A percentile compares a stretch with the other conserved stretches of the same genome.
Evolutionary conservation across 352 stramenopile genomes (phyloP).

Genomic region (Globisporangium mamillatum): DNA sequence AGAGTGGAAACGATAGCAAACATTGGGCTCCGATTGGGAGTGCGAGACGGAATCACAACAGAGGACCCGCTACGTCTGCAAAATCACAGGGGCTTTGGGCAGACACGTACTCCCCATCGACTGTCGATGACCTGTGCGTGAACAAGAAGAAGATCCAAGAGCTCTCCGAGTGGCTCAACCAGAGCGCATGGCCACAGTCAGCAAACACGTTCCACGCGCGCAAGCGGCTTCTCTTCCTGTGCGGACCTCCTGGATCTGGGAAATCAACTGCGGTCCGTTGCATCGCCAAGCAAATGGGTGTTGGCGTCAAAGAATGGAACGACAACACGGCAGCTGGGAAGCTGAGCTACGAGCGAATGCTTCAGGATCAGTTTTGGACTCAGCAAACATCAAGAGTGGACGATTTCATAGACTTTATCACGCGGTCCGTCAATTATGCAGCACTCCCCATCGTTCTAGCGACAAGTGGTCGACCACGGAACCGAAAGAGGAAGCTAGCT

Average conservation of each 20-base stretch:
- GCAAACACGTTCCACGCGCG: constrained; percentile 14
- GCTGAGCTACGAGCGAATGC: constrained; percentile 48
- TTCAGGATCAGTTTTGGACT: constrained; percentile 48
- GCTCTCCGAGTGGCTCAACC: constrained; percentile 56
- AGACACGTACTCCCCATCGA: constrained; percentile 38
- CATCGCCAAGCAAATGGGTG: constrained; percentile 40
- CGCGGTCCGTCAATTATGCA: constrained; percentile 66
- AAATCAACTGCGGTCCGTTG: constrained; percentile 80
- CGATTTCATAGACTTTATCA: constrained; percentile 81
- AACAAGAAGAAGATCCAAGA: constrained; percentile 84
- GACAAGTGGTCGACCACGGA: constrained; percentile 11
- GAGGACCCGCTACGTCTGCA: background rate
- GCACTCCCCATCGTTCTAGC: constrained; percentile 33
- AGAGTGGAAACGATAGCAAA: background rate
- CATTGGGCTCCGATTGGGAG: background rate
- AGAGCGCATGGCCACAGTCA: constrained; percentile 22
- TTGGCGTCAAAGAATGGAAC: constrained; percentile 66
- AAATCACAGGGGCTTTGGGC: constrained; percentile 39
- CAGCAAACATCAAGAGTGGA: constrained; percentile 51
- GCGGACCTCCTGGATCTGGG: constrained; percentile 69
- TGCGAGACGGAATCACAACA: background rate
- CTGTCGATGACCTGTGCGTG: constrained; percentile 68
- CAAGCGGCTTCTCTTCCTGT: constrained; percentile 77
- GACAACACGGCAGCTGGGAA: constrained; percentile 61
- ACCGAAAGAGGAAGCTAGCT: constrained; percentile 12